Evolutionary conservation across 371 early-diverging fungal genomes (phyloP).

Genomic region (Polyrhizophydium stewartii): DNA sequence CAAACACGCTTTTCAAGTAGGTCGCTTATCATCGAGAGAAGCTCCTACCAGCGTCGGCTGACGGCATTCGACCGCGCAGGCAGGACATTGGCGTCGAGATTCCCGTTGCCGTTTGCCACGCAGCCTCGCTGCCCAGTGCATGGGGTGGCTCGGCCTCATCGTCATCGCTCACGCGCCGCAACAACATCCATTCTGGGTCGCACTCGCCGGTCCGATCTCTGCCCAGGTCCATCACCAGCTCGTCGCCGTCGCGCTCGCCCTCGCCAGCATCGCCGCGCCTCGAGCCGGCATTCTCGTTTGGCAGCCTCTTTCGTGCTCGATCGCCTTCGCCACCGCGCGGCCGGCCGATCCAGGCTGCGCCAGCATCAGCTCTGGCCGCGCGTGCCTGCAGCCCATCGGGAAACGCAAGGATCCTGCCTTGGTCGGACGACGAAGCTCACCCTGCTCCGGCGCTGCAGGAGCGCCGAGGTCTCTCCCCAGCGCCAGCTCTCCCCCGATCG

Average conservation of each 20-base stretch:
- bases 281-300: no score
- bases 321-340: slow-evolving; percentile 11
- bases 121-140: no score
- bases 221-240: background rate
- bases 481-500: no score
- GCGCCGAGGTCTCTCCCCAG: no score
- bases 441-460: no score
- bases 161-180: no score
- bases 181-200: no score
- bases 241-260: background rate
- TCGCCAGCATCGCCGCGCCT: background rate
- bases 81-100: background rate
- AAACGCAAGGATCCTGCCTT: slow-evolving; percentile 17
- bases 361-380: no score
- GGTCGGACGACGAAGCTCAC: slow-evolving; percentile 27
- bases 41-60: no score
- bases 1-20: slow-evolving; percentile 45
- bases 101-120: background rate
- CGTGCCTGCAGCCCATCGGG: slow-evolving; percentile 3
- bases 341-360: background rate
- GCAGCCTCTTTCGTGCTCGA: slow-evolving; percentile 1
- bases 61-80: background rate
- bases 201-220: no score
- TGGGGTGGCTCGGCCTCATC: no score
- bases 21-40: background rate